Percentiles rank a stretch among this genome's conserved stretches.
phyloP scores from a whole-genome alignment of 257 asterid genomes.

The Scutellaria galericulata region DNA sequence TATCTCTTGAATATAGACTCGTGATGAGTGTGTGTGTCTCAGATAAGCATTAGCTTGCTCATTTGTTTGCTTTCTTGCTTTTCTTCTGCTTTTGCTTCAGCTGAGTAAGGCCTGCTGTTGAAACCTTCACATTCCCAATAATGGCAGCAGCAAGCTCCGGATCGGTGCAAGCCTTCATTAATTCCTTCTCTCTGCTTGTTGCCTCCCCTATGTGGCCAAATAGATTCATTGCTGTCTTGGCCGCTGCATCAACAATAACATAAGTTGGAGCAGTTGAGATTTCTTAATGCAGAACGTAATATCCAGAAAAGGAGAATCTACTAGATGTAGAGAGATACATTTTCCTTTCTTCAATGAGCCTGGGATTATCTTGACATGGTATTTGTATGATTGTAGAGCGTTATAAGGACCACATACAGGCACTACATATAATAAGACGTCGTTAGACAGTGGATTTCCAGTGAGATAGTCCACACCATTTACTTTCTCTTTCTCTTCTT shows the following conservation, averaged over 20 bases:
- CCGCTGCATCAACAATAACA: constrained; percentile 60
- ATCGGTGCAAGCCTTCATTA: constrained; percentile 98
- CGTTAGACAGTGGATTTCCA: constrained; percentile 80
- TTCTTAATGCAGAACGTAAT: no score
- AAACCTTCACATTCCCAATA: constrained; percentile 83
- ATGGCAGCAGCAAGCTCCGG: constrained; percentile 94
- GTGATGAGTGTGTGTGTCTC: background rate
- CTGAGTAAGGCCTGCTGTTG: constrained; percentile 95
- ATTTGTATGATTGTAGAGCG: constrained; percentile 86
- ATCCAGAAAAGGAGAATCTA: background rate
- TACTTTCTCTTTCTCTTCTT: constrained; percentile 88
- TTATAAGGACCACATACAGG: constrained; percentile 95
- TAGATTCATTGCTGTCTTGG: constrained; percentile 84
- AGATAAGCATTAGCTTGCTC: constrained; percentile 30
- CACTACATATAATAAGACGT: constrained; percentile 79
- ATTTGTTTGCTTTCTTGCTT: constrained; percentile 73
- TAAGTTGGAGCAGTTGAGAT: no score
- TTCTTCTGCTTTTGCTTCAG: constrained; percentile 92
- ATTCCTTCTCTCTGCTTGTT: constrained; percentile 81
- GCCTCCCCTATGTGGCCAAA: constrained; percentile 82
- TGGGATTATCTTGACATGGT: constrained; percentile 92
- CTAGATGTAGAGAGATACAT: constrained; percentile 49
- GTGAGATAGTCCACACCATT: constrained; percentile 92
- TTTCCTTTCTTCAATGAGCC: constrained; percentile 93
- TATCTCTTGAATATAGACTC: constrained; percentile 1